Evolutionary conservation across 2,329 filamentous ascomycete genomes (phyloP).

Genomic region (Didymella glomerata): DNA sequence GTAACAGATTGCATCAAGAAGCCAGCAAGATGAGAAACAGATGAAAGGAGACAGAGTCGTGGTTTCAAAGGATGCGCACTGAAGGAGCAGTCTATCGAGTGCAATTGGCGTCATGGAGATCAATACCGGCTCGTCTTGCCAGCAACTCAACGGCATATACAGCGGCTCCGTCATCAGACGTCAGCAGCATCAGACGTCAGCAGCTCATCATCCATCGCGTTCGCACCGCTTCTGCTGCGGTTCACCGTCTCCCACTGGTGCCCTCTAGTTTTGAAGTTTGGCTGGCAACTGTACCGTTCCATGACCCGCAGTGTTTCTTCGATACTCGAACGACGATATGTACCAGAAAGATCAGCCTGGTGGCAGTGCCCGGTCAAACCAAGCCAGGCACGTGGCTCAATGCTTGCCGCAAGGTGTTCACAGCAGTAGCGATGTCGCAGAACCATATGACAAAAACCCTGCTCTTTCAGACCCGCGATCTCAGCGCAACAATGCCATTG

Average conservation of each 20-base stretch:
- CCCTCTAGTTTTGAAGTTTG: background rate
- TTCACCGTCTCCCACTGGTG: background rate
- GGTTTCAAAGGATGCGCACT: background rate
- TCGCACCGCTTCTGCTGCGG: background rate
- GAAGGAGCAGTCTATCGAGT: background rate
- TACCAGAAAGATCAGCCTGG: background rate
- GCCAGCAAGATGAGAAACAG: background rate
- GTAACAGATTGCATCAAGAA: background rate
- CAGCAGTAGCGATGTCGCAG: background rate
- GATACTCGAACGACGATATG: background rate
- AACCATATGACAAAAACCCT: background rate
- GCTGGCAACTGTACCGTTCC: conserved; percentile 3
- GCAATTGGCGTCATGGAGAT: background rate
- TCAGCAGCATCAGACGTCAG: conserved; percentile 1
- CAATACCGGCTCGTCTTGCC: background rate
- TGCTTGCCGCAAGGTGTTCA: background rate
- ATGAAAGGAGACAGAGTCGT: background rate
- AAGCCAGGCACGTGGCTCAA: conserved; percentile 6
- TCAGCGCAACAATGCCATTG: conserved; percentile 4
- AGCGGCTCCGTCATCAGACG: conserved; percentile 3
- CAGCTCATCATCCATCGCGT: background rate
- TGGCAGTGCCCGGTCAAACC: background rate
- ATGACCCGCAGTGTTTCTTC: background rate
- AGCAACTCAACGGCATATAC: background rate
- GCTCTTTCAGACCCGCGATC: background rate